These are phyloP conservation scores for Clarireedia homoeocarpa DNA, from an alignment of 2,329 filamentous ascomycete species.

Conservation along the genomic window DNA sequence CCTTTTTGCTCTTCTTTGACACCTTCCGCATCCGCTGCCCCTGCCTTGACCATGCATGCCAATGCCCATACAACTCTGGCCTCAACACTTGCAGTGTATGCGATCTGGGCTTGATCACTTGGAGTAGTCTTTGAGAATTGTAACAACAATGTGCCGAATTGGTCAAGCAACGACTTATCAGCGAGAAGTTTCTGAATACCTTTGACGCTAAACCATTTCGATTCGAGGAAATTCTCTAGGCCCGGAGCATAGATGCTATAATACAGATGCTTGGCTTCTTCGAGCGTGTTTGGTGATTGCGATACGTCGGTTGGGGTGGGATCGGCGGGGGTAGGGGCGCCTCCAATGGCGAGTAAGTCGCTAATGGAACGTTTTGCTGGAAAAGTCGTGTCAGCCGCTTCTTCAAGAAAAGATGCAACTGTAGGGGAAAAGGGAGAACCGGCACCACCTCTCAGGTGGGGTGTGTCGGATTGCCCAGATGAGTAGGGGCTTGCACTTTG, in stretches of 20 bases:
- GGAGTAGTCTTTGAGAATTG: slow-evolving; percentile 40
- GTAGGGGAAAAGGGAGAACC: slow-evolving; percentile 32
- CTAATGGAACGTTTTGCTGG: slow-evolving; percentile 62
- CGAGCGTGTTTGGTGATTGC: slow-evolving; percentile 40
- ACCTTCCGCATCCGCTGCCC: slow-evolving; percentile 25
- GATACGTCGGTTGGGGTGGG: slow-evolving; percentile 41
- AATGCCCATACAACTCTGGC: slow-evolving; percentile 54
- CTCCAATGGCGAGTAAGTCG: slow-evolving; percentile 59
- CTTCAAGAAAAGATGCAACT: slow-evolving; percentile 25
- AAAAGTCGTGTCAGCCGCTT: slow-evolving; percentile 38
- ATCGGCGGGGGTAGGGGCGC: slow-evolving; percentile 44
- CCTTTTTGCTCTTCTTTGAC: slow-evolving; percentile 27
- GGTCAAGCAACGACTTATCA: slow-evolving; percentile 53
- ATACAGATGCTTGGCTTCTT: slow-evolving; percentile 66
- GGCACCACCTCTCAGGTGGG: slow-evolving; percentile 45
- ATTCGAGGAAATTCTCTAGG: slow-evolving; percentile 72
- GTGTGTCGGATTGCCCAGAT: slow-evolving; percentile 31
- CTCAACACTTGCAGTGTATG: slow-evolving; percentile 47
- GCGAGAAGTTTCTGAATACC: slow-evolving; percentile 36
- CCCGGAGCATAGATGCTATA: slow-evolving; percentile 68
- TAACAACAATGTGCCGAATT: slow-evolving; percentile 58
- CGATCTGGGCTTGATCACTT: slow-evolving; percentile 45
- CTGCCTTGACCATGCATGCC: slow-evolving; percentile 35
- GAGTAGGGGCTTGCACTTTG: slow-evolving; percentile 31
- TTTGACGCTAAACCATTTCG: slow-evolving; percentile 65